A percentile compares a stretch with the other conserved stretches of the same genome.
phyloP scores from a whole-genome alignment of 352 stramenopile species.

The Phytopythium oedochilum region DNA sequence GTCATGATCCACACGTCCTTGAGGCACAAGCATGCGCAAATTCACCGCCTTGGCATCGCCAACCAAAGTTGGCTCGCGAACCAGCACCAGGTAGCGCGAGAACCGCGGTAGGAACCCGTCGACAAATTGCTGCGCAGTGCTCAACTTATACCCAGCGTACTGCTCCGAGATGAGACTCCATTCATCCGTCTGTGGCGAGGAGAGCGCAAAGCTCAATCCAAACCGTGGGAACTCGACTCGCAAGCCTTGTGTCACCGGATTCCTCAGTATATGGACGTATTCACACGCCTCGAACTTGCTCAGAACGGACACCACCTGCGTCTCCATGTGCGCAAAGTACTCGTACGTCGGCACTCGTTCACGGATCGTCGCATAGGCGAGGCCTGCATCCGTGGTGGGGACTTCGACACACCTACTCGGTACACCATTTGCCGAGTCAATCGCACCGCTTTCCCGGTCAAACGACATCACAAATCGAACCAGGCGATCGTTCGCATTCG shows the following conservation, averaged over 20 bases:
- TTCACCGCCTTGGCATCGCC: conserved; percentile 8
- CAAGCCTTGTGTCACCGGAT: neutral
- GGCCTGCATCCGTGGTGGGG: conserved; percentile 15
- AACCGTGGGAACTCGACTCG: conserved; percentile 43
- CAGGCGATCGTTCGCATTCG: conserved; percentile 8
- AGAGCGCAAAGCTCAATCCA: conserved; percentile 27
- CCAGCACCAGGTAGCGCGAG: conserved; percentile 28
- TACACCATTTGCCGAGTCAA: neutral
- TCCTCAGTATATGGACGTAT: conserved; percentile 26
- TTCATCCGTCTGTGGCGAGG: neutral
- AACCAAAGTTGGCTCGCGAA: conserved; percentile 2
- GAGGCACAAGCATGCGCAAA: conserved; percentile 27
- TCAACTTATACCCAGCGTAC: conserved; percentile 36
- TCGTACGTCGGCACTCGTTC: conserved; percentile 13
- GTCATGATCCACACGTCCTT: conserved; percentile 17
- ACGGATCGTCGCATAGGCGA: conserved; percentile 11
- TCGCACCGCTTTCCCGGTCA: neutral
- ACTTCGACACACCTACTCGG: conserved; percentile 27
- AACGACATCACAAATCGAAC: conserved; percentile 19
- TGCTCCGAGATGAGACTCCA: conserved; percentile 22
- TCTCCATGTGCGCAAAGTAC: conserved; percentile 14
- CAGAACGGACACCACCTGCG: conserved; percentile 11
- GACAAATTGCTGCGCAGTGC: conserved; percentile 27
- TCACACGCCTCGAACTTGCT: conserved; percentile 34
- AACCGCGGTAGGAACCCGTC: conserved; percentile 33